These are phyloP conservation scores for Ramularia endophylla DNA, from an alignment of 2,329 filamentous ascomycete genomes.

Conservation along the genomic window DNA sequence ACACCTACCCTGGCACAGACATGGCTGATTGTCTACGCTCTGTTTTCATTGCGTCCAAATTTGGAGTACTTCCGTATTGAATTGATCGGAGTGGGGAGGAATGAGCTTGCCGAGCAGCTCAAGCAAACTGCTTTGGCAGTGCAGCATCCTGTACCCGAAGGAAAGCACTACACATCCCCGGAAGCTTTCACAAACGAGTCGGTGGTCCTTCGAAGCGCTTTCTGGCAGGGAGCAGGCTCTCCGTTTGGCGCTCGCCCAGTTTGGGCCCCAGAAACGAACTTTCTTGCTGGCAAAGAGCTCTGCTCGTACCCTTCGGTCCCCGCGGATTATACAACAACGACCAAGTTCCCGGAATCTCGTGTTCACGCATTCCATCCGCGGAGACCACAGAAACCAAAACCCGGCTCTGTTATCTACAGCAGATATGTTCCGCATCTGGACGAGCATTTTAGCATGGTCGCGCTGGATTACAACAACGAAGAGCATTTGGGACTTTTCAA, in stretches of 20 bases:
- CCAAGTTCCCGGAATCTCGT: conserved; percentile 41
- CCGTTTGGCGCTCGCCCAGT: conserved; percentile 38
- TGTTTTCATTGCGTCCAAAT: conserved; percentile 40
- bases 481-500: conserved; percentile 67
- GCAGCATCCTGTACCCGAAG: conserved; percentile 35
- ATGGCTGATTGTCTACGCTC: conserved; percentile 44
- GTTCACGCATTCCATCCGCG: conserved; percentile 63
- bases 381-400: conserved; percentile 64
- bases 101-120: conserved; percentile 37
- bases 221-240: conserved; percentile 41
- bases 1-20: conserved; percentile 41
- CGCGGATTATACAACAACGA: conserved; percentile 42
- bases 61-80: conserved; percentile 41
- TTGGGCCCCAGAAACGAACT: conserved; percentile 25
- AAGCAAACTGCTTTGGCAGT: conserved; percentile 40
- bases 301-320: conserved; percentile 38
- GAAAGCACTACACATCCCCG: conserved; percentile 29
- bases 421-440: conserved; percentile 70
- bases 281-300: conserved; percentile 15
- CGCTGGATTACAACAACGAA: conserved; percentile 59
- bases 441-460: conserved; percentile 73
- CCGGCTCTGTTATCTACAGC: conserved; percentile 67
- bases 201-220: conserved; percentile 46
- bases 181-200: conserved; percentile 33
- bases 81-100: conserved; percentile 34